phyloP scores from a whole-genome alignment of 1,284 basidiomycete genomes.

The Phlebopus sp. region DNA sequence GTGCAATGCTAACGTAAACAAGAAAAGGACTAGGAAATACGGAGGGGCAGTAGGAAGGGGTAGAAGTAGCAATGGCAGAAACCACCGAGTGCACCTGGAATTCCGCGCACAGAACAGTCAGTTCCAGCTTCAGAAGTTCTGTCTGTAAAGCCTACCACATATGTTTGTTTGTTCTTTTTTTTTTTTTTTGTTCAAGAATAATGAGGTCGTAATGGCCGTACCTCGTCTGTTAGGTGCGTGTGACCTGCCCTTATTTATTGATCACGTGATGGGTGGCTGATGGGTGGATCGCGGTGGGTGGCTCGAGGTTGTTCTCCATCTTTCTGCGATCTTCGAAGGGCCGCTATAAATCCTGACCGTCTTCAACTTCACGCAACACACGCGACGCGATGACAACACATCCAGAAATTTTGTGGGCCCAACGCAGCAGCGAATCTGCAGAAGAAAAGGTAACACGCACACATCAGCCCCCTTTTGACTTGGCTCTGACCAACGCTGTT shows the following conservation, averaged over 20 bases:
- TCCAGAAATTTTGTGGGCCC: constrained; percentile 90
- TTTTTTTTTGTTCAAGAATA: too few species aligned
- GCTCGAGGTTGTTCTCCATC: constrained; percentile 30
- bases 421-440: constrained; percentile 70
- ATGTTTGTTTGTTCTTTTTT: too few species aligned
- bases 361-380: constrained; percentile 14
- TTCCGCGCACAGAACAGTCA: not conserved
- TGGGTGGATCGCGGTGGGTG: not conserved
- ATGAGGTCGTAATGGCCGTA: too few species aligned
- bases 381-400: constrained; percentile 52
- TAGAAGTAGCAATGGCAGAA: constrained; percentile 68
- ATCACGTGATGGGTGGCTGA: constrained; percentile 11
- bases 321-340: constrained; percentile 36
- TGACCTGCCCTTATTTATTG: too few species aligned
- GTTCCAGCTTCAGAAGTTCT: constrained; percentile 2
- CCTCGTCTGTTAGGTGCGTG: too few species aligned
- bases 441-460: constrained; percentile 63
- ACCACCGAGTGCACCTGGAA: constrained; percentile 78
- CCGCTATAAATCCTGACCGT: constrained; percentile 11
- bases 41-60: constrained; percentile 77
- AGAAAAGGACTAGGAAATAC: constrained; percentile 69
- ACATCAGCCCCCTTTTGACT: not conserved
- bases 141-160: constrained; percentile 35
- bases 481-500: constrained; percentile 6
- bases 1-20: constrained; percentile 71